These are phyloP conservation scores for Colletotrichum tofieldiae DNA, from an alignment of 2,329 filamentous ascomycete species.

Conservation along the genomic window DNA sequence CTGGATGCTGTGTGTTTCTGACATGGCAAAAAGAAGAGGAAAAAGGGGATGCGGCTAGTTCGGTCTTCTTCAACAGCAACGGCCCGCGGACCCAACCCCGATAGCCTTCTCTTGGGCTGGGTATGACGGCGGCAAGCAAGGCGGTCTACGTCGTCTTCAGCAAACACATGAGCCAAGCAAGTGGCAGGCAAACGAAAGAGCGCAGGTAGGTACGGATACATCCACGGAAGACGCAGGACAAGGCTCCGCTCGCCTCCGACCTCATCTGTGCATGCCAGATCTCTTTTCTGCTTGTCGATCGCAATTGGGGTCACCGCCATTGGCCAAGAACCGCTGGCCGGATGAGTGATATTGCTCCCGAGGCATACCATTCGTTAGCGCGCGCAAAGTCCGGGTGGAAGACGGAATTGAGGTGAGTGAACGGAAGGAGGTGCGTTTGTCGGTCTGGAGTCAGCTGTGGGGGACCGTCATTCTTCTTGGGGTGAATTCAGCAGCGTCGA, in stretches of 20 bases:
- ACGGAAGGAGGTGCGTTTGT: not conserved
- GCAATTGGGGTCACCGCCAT: conserved; percentile 18
- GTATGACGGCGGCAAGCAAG: not conserved
- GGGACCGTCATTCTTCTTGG: not conserved
- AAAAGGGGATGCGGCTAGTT: not conserved
- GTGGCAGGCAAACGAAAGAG: conserved; percentile 5
- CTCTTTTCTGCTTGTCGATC: conserved; percentile 11
- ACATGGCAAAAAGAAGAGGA: not conserved
- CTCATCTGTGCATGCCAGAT: conserved; percentile 1
- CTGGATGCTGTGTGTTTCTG: not conserved
- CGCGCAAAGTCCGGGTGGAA: not conserved
- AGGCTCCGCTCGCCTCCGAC: conserved; percentile 12
- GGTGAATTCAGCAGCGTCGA: not conserved
- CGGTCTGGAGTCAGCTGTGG: not conserved
- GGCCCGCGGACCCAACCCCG: not conserved
- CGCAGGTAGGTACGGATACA: not conserved
- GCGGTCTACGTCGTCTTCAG: conserved; percentile 19
- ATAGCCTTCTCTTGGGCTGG: no score
- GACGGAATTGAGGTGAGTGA: conserved; percentile 8
- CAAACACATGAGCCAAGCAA: not conserved
- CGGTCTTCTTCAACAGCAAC: not conserved
- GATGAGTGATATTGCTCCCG: conserved; percentile 3
- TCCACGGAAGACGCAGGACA: not conserved
- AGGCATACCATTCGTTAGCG: conserved; percentile 5
- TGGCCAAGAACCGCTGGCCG: conserved; percentile 5